Percentiles rank a stretch among this genome's conserved stretches.
Conservation (phyloP, 106 monocot species). For the Platanthera zijinensis region DNA sequence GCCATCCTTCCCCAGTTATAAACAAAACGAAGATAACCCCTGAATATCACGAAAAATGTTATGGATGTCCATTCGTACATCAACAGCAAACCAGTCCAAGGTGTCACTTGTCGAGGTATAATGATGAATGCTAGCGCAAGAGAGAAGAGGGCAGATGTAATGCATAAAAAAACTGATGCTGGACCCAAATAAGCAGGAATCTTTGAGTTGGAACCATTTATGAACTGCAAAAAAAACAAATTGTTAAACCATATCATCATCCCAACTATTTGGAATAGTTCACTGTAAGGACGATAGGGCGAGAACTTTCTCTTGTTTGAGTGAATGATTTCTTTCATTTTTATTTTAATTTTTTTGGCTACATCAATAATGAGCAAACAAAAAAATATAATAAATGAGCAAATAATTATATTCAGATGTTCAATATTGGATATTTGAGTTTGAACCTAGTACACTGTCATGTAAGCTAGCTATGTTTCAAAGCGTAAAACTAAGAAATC, state of each 20-base stretch:
- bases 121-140: constrained; percentile 55
- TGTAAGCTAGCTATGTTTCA: neutral
- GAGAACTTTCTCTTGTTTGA: too few species aligned
- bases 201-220: constrained; percentile 32
- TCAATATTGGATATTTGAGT: neutral
- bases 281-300: neutral
- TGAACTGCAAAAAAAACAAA: constrained; percentile 38
- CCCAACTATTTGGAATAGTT: neutral
- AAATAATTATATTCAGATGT: neutral
- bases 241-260: neutral
- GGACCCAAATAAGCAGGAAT: constrained; percentile 65
- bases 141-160: constrained; percentile 47
- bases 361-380: neutral
- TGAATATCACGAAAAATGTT: constrained; percentile 50
- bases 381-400: neutral
- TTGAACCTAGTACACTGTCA: neutral
- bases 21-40: constrained; percentile 48
- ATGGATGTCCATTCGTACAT: constrained; percentile 84
- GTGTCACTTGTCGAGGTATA: constrained; percentile 69
- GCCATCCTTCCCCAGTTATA: constrained; percentile 60
- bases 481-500: neutral
- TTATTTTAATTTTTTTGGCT: too few species aligned
- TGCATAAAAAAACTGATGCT: constrained; percentile 55
- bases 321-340: too few species aligned
- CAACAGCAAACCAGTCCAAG: constrained; percentile 87